Evolutionary conservation across 2,329 filamentous ascomycete species (phyloP).

Genomic region (Colletotrichum noveboracense): DNA sequence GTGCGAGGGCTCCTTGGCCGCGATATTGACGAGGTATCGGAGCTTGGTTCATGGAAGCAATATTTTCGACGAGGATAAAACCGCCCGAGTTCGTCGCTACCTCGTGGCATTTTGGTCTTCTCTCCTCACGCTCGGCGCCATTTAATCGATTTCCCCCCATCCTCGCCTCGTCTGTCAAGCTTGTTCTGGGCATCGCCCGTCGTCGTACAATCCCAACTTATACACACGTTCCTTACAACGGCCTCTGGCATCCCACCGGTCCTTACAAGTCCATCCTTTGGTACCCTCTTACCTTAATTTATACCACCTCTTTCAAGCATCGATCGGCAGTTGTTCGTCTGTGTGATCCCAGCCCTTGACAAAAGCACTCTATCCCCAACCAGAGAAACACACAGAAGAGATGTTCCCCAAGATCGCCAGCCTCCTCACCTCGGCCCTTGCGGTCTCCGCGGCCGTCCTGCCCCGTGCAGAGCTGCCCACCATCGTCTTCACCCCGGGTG

Average conservation of each 20-base stretch:
- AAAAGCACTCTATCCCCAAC: neutral
- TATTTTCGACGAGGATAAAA: neutral
- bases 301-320: neutral
- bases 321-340: neutral
- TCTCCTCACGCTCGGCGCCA: neutral
- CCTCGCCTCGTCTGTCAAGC: neutral
- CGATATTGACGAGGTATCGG: neutral
- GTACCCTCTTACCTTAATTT: neutral
- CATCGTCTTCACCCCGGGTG: conserved; percentile 44
- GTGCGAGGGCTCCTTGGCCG: neutral
- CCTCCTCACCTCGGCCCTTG: neutral
- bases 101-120: neutral
- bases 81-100: neutral
- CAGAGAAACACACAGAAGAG: neutral
- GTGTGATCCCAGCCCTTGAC: neutral
- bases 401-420: conserved; percentile 2
- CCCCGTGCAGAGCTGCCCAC: conserved; percentile 13
- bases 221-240: neutral
- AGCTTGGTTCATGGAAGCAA: neutral
- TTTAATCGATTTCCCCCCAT: neutral
- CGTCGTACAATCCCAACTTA: neutral
- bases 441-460: neutral
- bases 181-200: neutral
- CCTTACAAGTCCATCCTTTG: neutral
- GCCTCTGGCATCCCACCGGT: neutral